Evolutionary conservation across 257 asterid species (phyloP).

Genomic region (Solanum clarkiae): DNA sequence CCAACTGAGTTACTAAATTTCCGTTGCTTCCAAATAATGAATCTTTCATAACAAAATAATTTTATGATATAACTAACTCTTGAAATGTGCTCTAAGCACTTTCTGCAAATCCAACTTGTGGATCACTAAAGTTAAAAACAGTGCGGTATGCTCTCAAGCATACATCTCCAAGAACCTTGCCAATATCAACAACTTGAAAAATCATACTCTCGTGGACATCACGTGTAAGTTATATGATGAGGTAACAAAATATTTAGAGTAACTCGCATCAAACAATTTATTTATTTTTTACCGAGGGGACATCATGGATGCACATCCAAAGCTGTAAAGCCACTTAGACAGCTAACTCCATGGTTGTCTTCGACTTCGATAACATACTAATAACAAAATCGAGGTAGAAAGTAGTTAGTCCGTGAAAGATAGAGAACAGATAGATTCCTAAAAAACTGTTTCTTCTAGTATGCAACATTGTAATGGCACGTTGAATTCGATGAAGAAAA

Average conservation of each 20-base stretch:
- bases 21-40: neutral
- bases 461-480: neutral
- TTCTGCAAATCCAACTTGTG: slow-evolving; percentile 17
- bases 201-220: neutral
- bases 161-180: slow-evolving; percentile 23
- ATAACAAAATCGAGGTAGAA: neutral
- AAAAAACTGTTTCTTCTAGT: neutral
- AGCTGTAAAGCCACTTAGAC: slow-evolving; percentile 22
- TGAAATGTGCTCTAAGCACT: neutral
- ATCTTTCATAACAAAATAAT: neutral
- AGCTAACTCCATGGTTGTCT: slow-evolving; percentile 3
- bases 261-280: neutral
- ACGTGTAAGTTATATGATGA: neutral
- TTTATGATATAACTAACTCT: neutral
- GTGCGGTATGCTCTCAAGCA: slow-evolving; percentile 24
- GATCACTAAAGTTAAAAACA: slow-evolving; percentile 19
- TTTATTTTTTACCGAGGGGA: slow-evolving; percentile 6
- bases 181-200: neutral
- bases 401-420: neutral
- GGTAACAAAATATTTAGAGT: neutral
- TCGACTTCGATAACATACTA: slow-evolving; percentile 16
- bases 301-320: slow-evolving; percentile 17
- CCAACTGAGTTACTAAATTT: too few species aligned
- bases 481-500: neutral
- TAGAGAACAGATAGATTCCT: neutral